These are phyloP conservation scores for Digitaria exilis DNA, from an alignment of 202 grass and related monocot species.

Conservation along the genomic window DNA sequence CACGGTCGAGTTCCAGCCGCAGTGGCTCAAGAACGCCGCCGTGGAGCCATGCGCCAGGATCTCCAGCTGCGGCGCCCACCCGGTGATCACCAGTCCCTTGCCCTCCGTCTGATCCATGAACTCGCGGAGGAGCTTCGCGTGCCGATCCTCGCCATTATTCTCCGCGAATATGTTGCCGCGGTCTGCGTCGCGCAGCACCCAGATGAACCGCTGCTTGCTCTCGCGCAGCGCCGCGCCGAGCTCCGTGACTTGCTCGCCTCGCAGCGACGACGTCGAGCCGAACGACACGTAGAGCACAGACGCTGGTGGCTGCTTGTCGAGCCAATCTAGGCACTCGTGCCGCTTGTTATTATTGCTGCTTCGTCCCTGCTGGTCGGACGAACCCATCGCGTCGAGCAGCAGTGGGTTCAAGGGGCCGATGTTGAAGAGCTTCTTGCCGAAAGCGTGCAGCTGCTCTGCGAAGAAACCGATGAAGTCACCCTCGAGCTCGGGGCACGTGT, in stretches of 20 bases:
- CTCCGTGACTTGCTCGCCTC: constrained; percentile 25
- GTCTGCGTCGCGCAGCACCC: not conserved
- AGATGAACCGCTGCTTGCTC: not conserved
- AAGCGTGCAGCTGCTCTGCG: not conserved
- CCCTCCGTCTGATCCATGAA: constrained; percentile 14
- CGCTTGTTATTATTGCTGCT: not conserved
- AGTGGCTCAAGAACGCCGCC: constrained; percentile 76
- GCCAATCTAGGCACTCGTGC: constrained; percentile 49
- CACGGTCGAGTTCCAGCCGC: constrained; percentile 80
- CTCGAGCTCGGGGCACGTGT: constrained; percentile 39
- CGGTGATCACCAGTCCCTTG: constrained; percentile 47
- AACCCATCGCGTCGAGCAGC: not conserved
- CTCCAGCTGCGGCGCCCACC: constrained; percentile 72
- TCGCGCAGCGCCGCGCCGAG: not conserved
- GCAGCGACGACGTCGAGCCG: constrained; percentile 36
- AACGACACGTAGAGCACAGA: constrained; percentile 65
- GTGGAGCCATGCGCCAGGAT: constrained; percentile 65
- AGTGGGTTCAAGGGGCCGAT: not conserved
- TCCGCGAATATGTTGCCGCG: not conserved
- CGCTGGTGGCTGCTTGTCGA: constrained; percentile 42
- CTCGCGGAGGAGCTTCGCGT: constrained; percentile 14
- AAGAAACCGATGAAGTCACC: constrained; percentile 28
- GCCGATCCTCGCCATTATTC: not conserved
- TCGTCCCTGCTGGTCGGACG: not conserved
- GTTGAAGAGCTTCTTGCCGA: constrained; percentile 28